phyloP scores from a whole-genome alignment of 2,329 filamentous ascomycete species.

The Verticillium klebahnii region DNA sequence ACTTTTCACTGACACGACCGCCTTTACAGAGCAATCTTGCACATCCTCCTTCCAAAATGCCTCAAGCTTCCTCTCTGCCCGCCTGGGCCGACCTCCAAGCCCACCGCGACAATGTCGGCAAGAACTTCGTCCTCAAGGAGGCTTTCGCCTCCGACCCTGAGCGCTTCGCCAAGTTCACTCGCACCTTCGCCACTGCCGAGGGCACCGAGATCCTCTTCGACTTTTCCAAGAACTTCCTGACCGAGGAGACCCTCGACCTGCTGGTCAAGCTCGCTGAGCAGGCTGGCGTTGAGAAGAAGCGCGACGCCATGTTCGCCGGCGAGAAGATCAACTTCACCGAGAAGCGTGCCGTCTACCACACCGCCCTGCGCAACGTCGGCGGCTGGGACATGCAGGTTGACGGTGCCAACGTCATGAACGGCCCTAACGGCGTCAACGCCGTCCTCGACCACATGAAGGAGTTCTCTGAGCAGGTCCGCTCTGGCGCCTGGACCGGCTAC shows the following conservation, averaged over 20 bases:
- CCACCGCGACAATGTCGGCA: constrained; percentile 81
- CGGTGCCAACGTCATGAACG: constrained; percentile 87
- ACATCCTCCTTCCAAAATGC: constrained; percentile 46
- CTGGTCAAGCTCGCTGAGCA: constrained; percentile 89
- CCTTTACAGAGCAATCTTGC: background rate
- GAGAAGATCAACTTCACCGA: constrained; percentile 99
- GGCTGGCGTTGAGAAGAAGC: constrained; percentile 85
- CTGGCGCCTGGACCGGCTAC: constrained; percentile 94
- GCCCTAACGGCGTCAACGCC: constrained; percentile 80
- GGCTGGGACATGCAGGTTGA: constrained; percentile 82
- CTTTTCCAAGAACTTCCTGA: constrained; percentile 98
- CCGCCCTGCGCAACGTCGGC: constrained; percentile 84
- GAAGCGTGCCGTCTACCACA: constrained; percentile 91
- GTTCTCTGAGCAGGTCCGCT: constrained; percentile 92
- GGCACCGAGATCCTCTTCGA: constrained; percentile 90
- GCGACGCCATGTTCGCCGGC: constrained; percentile 95
- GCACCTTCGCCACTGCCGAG: constrained; percentile 77
- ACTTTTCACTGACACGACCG: background rate
- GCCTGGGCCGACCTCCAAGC: constrained; percentile 89
- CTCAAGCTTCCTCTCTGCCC: constrained; percentile 79
- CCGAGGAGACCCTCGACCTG: constrained; percentile 82
- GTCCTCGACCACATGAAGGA: constrained; percentile 98
- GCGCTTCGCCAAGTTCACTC: constrained; percentile 87
- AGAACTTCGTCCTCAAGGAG: constrained; percentile 88
- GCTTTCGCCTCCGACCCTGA: constrained; percentile 84